Base-by-base conservation (phyloP, 2,329 filamentous ascomycete species). In the Beauveria sp. region DNA sequence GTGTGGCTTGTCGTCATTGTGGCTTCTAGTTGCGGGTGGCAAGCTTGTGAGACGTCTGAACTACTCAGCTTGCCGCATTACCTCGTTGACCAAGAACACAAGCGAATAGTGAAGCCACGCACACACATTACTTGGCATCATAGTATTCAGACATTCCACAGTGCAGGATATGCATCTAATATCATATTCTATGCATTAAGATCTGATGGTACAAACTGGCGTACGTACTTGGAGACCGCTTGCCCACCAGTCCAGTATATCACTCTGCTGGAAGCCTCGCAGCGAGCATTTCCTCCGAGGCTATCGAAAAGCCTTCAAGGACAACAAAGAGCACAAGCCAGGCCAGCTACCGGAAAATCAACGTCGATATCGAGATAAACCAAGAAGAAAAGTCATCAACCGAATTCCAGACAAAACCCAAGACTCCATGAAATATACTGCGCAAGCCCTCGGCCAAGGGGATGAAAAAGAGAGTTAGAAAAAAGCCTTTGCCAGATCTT, bases 381-480 rank as follows among this genome's bases (percentile, higher is more conserved):
- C 56, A 48, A 65, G 28, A 50, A 38, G 18, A 56, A 71, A 71
- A 73, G 72, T 69, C 71, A 70, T 74, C 69, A 69, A 72, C 71
- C 71, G 67, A 69, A 60, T 72, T 68, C 69, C 71, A 67, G 72
- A 71, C 70, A 73, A 73, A 54, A 73, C 67, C 73, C 73, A 74
- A 67, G 72, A 76, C 74, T 76, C 74, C 73, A 69, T 71, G 69
- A 72, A 75, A 74, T 71, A 73, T 72, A 73, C 69, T 69, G 70
- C 66, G 66, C 66, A 67, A 63, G 42, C 54, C 60, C 63, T 62
- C 68, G 69, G 64, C 67, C 66, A 67, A 68, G 64, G 66, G 67
- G 42, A 52, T 49, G 40, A 51, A 59, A 50, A 59, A 60, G 43
- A 50, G 18, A 58, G 38, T 43, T 31, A 60, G 26, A 50, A 53